Percentiles rank a stretch among this genome's conserved stretches.
phyloP scores from a whole-genome alignment of 257 asterid genomes.

The Solanum appendiculatum region DNA sequence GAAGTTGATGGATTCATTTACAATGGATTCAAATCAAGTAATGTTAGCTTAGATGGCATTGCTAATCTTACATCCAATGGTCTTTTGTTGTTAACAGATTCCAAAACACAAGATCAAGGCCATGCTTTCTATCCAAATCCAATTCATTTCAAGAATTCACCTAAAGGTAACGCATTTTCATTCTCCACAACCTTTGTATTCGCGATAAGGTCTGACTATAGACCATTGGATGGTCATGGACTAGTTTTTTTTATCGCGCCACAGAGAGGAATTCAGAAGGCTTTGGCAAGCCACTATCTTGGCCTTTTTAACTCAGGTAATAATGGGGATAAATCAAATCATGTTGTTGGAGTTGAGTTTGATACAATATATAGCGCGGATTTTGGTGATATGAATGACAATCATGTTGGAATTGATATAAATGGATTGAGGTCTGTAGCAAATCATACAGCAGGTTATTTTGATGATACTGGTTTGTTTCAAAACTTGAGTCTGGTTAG shows the following conservation, averaged over 20 bases:
- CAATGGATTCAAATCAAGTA: slow-evolving; percentile 37
- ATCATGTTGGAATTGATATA: slow-evolving; percentile 55
- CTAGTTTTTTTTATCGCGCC: slow-evolving; percentile 49
- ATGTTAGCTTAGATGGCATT: slow-evolving; percentile 43
- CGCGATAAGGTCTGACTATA: slow-evolving; percentile 36
- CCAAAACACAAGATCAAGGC: slow-evolving; percentile 24
- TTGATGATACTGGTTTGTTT: slow-evolving; percentile 5
- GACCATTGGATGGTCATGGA: slow-evolving; percentile 38
- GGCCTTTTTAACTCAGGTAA: slow-evolving; percentile 43
- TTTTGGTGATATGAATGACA: slow-evolving; percentile 29
- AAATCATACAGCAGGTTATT: slow-evolving; percentile 28
- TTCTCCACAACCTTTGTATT: slow-evolving; percentile 51
- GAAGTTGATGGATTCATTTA: slow-evolving; percentile 19
- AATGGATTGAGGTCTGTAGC: slow-evolving; percentile 19
- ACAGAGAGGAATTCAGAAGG: slow-evolving; percentile 19
- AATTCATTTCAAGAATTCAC: slow-evolving; percentile 29
- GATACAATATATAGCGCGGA: slow-evolving; percentile 36
- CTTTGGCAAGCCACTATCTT: slow-evolving; percentile 29
- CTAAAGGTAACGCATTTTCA: slow-evolving; percentile 19
- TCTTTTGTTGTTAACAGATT: slow-evolving; percentile 37
- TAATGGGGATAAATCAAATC: slow-evolving; percentile 34
- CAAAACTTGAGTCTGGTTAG: slow-evolving; percentile 22
- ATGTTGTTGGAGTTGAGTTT: slow-evolving; percentile 47
- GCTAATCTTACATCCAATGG: slow-evolving; percentile 35
- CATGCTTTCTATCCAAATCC: slow-evolving; percentile 52